Percentiles rank a stretch among this genome's conserved stretches.
These are phyloP conservation scores for Pseudogymnoascus sp. DNA, from an alignment of 2,329 filamentous ascomycete genomes.

Conservation along the genomic window DNA sequence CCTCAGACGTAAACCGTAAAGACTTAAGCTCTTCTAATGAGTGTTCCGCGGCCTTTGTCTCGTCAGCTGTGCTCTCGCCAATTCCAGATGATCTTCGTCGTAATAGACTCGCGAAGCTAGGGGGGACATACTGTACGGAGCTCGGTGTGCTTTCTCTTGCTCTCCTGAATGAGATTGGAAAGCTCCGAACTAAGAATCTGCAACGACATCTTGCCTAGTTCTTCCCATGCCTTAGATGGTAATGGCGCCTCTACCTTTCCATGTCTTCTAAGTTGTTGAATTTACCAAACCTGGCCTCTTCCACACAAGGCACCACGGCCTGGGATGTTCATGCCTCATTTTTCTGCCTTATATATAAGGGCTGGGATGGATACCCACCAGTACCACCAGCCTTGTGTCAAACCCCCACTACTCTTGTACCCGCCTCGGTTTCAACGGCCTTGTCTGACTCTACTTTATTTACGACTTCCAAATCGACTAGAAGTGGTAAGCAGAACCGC, in stretches of 20 bases:
- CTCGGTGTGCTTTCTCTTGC: slow-evolving; percentile 89
- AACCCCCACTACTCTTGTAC: slow-evolving; percentile 8
- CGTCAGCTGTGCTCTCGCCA: slow-evolving; percentile 17
- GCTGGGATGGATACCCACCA: background rate
- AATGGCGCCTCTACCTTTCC: slow-evolving; percentile 4
- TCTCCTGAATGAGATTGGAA: slow-evolving; percentile 86
- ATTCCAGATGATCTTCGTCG: background rate
- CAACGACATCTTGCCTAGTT: slow-evolving; percentile 61
- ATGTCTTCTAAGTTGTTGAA: slow-evolving; percentile 3
- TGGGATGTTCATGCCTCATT: background rate
- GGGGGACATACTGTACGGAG: slow-evolving; percentile 61
- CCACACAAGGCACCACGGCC: background rate
- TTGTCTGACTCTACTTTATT: background rate
- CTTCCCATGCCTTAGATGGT: slow-evolving; percentile 6
- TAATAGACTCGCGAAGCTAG: background rate
- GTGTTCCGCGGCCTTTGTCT: slow-evolving; percentile 74
- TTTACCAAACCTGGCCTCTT: slow-evolving; percentile 6
- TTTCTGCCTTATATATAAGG: background rate
- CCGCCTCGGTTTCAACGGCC: slow-evolving; percentile 7
- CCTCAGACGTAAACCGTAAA: slow-evolving; percentile 66
- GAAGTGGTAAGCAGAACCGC: background rate
- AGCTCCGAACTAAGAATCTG: slow-evolving; percentile 85
- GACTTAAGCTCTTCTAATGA: slow-evolving; percentile 83
- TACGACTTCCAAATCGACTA: background rate
- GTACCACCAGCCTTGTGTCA: slow-evolving; percentile 5